Evolutionary conservation across 2,329 filamentous ascomycete species (phyloP).

Genomic region (Rasamsonia emersonii): DNA sequence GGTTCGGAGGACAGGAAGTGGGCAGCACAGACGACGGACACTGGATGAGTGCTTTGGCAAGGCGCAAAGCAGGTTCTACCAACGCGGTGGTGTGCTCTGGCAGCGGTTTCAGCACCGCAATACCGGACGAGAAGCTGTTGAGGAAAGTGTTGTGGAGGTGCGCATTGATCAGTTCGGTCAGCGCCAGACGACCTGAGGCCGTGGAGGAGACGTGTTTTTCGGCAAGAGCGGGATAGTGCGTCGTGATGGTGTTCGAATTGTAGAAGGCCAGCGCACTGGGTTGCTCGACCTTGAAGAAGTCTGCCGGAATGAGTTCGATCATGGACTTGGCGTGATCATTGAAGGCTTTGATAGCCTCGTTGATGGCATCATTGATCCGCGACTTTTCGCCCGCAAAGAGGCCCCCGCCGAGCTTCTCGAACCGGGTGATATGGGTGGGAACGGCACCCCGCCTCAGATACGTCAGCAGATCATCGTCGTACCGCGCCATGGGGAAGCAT

Average conservation of each 20-base stretch:
- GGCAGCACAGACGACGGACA: conserved; percentile 68
- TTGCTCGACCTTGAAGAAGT: conserved; percentile 58
- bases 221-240: conserved; percentile 59
- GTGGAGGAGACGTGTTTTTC: conserved; percentile 51
- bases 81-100: conserved; percentile 66
- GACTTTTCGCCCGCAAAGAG: conserved; percentile 63
- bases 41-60: conserved; percentile 66
- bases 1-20: conserved; percentile 75
- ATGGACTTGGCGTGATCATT: conserved; percentile 54
- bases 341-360: conserved; percentile 49
- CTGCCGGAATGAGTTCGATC: conserved; percentile 50
- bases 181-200: conserved; percentile 52
- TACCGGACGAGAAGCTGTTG: conserved; percentile 64
- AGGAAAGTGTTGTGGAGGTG: conserved; percentile 85
- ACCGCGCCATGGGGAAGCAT: conserved; percentile 73
- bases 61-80: conserved; percentile 58
- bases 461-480: conserved; percentile 61
- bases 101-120: conserved; percentile 72
- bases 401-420: conserved; percentile 61
- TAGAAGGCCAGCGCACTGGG: conserved; percentile 71
- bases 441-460: conserved; percentile 70
- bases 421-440: conserved; percentile 59
- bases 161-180: conserved; percentile 69
- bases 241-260: conserved; percentile 51
- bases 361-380: conserved; percentile 56